Percentiles rank a stretch among this genome's conserved stretches.
These are phyloP conservation scores for Arthrinium puccinioides DNA, from an alignment of 2,329 filamentous ascomycete genomes.

Conservation along the genomic window DNA sequence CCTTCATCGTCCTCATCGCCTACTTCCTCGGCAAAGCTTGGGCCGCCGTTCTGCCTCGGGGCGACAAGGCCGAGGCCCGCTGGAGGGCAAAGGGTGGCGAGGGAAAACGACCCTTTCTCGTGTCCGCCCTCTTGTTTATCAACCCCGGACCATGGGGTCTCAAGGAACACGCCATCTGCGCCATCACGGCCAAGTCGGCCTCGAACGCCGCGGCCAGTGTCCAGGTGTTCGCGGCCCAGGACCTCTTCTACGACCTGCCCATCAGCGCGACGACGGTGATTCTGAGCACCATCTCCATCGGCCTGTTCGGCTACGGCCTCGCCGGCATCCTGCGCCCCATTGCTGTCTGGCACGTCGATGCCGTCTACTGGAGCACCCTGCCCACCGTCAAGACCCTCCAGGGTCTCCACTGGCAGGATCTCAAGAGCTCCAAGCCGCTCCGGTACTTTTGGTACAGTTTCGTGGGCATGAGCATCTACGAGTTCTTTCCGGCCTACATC, in stretches of 20 bases:
- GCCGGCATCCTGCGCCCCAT: conserved; percentile 46
- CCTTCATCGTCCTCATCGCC: conserved; percentile 49
- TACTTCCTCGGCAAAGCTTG: conserved; percentile 46
- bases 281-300: conserved; percentile 43
- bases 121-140: conserved; percentile 34
- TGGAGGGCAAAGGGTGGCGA: conserved; percentile 36
- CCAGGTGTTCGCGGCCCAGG: conserved; percentile 38
- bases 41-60: conserved; percentile 40
- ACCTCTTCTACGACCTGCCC: conserved; percentile 43
- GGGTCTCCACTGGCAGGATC: conserved; percentile 43
- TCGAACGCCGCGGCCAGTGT: conserved; percentile 38
- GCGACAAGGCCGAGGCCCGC: conserved; percentile 37
- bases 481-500: conserved; percentile 48
- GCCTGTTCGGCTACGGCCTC: conserved; percentile 47
- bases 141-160: conserved; percentile 45
- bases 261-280: conserved; percentile 38
- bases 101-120: conserved; percentile 32
- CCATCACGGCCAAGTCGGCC: conserved; percentile 47
- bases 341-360: conserved; percentile 47
- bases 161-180: conserved; percentile 48
- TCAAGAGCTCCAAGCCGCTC: conserved; percentile 43
- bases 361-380: conserved; percentile 48
- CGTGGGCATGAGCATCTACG: conserved; percentile 38
- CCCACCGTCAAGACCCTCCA: conserved; percentile 47
- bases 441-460: conserved; percentile 46